These are phyloP conservation scores for Aspergillus panamensis DNA, from an alignment of 495 filamentous ascomycete genomes.

Conservation along the genomic window DNA sequence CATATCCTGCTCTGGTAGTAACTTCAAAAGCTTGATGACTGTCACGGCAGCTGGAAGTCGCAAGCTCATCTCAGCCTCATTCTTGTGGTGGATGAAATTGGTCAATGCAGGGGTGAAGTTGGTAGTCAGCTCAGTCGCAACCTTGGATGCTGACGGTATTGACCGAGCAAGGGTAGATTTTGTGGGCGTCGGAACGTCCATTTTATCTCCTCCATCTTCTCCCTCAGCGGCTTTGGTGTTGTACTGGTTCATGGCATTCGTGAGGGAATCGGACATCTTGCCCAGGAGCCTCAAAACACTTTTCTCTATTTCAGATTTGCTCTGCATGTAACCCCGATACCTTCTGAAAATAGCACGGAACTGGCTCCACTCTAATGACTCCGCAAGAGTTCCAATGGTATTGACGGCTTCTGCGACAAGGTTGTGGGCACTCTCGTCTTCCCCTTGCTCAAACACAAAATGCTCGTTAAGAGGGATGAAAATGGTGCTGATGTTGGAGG, in stretches of 20 bases:
- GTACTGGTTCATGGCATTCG: constrained; percentile 46
- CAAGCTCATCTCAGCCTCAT: constrained; percentile 86
- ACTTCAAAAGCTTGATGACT: constrained; percentile 75
- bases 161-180: constrained; percentile 56
- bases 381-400: constrained; percentile 68
- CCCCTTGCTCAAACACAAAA: constrained; percentile 78
- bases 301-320: constrained; percentile 80
- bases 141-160: constrained; percentile 64
- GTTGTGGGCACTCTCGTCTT: constrained; percentile 76
- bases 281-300: constrained; percentile 79
- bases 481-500: constrained; percentile 76
- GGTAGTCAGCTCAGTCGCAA: constrained; percentile 67
- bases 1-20: constrained; percentile 70
- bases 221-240: constrained; percentile 29
- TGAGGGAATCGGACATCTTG: constrained; percentile 71
- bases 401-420: constrained; percentile 75
- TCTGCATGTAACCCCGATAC: constrained; percentile 73
- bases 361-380: constrained; percentile 85
- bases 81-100: constrained; percentile 85
- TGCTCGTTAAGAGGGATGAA: constrained; percentile 91
- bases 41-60: constrained; percentile 85
- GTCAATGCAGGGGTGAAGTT: constrained; percentile 73
- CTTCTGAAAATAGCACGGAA: constrained; percentile 77
- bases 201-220: constrained; percentile 32
- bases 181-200: constrained; percentile 28